Evolutionary conservation across 805 yeast genomes (phyloP), one percentile per base, ranked within the genome.

Genomic region (Saccharomycopsis sp.): DNA sequence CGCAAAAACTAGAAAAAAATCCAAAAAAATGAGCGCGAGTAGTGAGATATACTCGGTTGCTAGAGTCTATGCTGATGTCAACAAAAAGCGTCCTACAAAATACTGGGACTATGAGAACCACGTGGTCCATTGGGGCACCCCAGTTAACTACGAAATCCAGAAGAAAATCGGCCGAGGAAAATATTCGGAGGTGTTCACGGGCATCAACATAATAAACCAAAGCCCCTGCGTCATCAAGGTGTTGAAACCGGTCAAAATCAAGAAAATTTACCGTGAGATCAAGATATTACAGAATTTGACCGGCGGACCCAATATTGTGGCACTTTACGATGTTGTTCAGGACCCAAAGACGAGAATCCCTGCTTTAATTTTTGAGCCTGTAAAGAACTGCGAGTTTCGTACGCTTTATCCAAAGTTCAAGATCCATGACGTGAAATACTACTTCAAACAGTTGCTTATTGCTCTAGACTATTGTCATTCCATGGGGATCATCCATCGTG

Each of bases 401-500:
- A 78, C 83, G 3, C 76, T 92, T 59, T 92, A 91, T 72, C 87
- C 96, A 25, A 85, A 84, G 64, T 84, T 92, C 66, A 78, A 87
- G 17, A 86, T 84, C 64, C 67, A 74, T 54, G 97, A 92, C 68
- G 83, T 91, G 63, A 86, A 90, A 65, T 89, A 78, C 74, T 91
- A 92, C 70, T 87, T 91, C 79, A 83, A 81, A 62, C 89, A 89
- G 71, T 75, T 91, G 57, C 77, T 92, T 62, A 84, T 81, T 65
- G 97, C 97, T 12, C 77, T 92, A 64, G 96, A 92, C 69, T 92
- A 82, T 70, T 85, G 92, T 47, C 97, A 92, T 72, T 88, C 96
- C 12, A 87, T 87, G 90, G 97, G 97, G 22, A 89, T 92, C 61
- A 91, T 92, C 84, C 97, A 92, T 69, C 79, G 97, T 69, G 97